Percentiles rank a stretch among this genome's conserved stretches.
phyloP scores from a whole-genome alignment of 805 yeast species.

The Ogataea saltuana region DNA sequence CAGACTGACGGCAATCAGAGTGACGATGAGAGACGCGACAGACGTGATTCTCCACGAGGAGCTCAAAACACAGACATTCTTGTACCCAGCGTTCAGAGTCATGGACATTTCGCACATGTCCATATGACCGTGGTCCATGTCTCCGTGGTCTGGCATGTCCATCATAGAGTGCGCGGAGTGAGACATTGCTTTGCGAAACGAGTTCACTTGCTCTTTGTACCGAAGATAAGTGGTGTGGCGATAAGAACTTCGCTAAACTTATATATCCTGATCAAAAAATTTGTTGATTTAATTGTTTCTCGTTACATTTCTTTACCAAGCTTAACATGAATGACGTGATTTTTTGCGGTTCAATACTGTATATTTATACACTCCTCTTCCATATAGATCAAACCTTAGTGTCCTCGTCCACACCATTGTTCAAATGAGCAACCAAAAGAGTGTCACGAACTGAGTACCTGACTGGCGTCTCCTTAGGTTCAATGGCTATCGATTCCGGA shows the following conservation, averaged over 20 bases:
- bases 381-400: background rate
- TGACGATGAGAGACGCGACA: constrained; percentile 34
- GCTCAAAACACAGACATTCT: constrained; percentile 44
- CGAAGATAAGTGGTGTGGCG: too few species aligned
- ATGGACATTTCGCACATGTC: constrained; percentile 40
- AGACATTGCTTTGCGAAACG: constrained; percentile 10
- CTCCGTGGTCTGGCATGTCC: constrained; percentile 20
- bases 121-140: constrained; percentile 25
- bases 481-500: constrained; percentile 64
- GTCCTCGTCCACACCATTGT: background rate
- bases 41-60: constrained; percentile 43
- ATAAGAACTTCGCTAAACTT: too few species aligned
- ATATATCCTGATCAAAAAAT: background rate
- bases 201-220: background rate
- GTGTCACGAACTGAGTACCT: constrained; percentile 34
- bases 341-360: constrained; percentile 6
- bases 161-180: constrained; percentile 12
- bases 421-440: background rate
- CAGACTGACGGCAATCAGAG: constrained; percentile 35
- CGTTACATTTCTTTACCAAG: too few species aligned
- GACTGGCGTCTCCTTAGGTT: constrained; percentile 49
- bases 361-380: constrained; percentile 5
- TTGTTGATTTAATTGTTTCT: background rate
- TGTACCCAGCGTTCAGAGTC: constrained; percentile 45
- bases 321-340: background rate